Evolutionary conservation across 805 yeast genomes (phyloP).

Genomic region (Candida khao-thaluensis): DNA sequence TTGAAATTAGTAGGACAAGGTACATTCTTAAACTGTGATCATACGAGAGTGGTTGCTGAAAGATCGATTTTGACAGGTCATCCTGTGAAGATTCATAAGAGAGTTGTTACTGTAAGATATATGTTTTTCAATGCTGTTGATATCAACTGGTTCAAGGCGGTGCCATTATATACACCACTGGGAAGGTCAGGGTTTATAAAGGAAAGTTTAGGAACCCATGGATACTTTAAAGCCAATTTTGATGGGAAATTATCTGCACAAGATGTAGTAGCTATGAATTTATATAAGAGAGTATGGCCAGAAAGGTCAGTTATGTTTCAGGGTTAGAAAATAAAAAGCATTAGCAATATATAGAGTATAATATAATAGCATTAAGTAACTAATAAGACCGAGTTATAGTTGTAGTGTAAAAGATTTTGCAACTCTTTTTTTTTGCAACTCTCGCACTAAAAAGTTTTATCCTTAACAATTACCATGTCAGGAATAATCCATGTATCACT

Average conservation of each 20-base stretch:
- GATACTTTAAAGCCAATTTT: conserved; percentile 93
- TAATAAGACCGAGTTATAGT: background rate
- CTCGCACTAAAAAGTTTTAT: no score
- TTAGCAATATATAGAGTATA: no score
- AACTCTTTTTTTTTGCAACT: no score
- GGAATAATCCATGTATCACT: conserved; percentile 8
- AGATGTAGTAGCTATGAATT: conserved; percentile 90
- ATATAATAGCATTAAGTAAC: no score
- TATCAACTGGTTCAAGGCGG: conserved; percentile 82
- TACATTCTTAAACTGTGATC: conserved; percentile 82
- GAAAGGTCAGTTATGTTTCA: conserved; percentile 28
- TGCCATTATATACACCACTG: conserved; percentile 87
- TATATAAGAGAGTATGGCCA: conserved; percentile 96
- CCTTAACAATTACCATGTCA: no score
- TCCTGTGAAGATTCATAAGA: conserved; percentile 92
- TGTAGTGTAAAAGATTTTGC: background rate
- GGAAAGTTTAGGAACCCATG: conserved; percentile 96
- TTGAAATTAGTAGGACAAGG: conserved; percentile 85
- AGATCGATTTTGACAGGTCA: conserved; percentile 89
- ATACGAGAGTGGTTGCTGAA: conserved; percentile 80
- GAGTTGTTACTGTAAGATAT: conserved; percentile 87
- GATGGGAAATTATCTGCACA: conserved; percentile 89
- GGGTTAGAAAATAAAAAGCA: no score
- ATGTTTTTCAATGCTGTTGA: conserved; percentile 96
- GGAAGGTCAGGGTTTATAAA: conserved; percentile 95